phyloP scores from a whole-genome alignment of 768 basidiomycete species.

The Boletellus ananas region DNA sequence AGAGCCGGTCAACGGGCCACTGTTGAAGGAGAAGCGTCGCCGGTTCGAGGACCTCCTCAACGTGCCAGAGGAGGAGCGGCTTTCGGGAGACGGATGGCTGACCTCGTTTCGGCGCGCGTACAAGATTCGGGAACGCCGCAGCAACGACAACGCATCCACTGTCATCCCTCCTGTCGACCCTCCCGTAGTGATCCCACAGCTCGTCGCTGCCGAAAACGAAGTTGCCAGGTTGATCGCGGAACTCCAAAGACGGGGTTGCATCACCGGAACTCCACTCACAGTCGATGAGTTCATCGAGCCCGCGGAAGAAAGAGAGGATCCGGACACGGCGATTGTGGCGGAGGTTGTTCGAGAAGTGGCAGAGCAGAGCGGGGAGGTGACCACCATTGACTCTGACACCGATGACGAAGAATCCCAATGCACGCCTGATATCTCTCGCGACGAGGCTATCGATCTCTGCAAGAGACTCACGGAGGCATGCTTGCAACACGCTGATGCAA shows the following conservation, averaged over 20 bases:
- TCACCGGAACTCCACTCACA: neutral
- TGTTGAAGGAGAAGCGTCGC: conserved; percentile 4
- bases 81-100: conserved; percentile 1
- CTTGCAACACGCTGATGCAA: neutral
- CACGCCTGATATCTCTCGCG: neutral
- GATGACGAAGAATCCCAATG: neutral
- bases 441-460: neutral
- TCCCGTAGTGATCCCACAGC: neutral
- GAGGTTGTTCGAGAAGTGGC: neutral
- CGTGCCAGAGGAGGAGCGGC: conserved; percentile 25
- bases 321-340: neutral
- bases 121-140: conserved; percentile 13
- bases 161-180: neutral
- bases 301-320: neutral
- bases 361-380: neutral
- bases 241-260: neutral
- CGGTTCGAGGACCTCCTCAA: conserved; percentile 26
- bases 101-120: neutral
- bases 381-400: neutral
- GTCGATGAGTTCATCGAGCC: neutral
- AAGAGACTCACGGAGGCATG: neutral
- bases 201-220: neutral
- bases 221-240: neutral
- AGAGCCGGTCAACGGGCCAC: conserved; percentile 13
- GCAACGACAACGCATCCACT: neutral